Evolutionary conservation across 805 yeast species (phyloP).

Genomic region (Zygoascus flipseniorum): DNA sequence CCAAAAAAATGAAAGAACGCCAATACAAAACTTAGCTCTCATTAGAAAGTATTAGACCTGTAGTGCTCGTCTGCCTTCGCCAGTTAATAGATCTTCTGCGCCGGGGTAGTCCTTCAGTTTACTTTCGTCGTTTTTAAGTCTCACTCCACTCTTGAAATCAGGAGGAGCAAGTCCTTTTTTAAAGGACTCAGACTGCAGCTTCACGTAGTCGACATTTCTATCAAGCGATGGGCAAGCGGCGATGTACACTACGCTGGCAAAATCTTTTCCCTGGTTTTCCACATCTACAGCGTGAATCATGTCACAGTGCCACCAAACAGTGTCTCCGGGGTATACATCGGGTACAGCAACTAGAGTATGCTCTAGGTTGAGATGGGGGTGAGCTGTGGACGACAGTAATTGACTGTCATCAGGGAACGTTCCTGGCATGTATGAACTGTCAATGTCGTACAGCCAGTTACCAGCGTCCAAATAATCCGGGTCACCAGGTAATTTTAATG

Average conservation of each 20-base stretch:
- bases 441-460: slow-evolving; percentile 1
- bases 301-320: slow-evolving; percentile 40
- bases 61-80: neutral
- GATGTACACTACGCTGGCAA: slow-evolving; percentile 34
- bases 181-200: slow-evolving; percentile 20
- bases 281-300: slow-evolving; percentile 35
- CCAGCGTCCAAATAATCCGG: slow-evolving; percentile 1
- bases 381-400: slow-evolving; percentile 23
- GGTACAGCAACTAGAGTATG: slow-evolving; percentile 32
- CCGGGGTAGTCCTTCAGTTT: neutral
- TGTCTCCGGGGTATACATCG: slow-evolving; percentile 35
- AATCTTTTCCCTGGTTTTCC: slow-evolving; percentile 27
- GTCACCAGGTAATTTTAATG: slow-evolving; percentile 17
- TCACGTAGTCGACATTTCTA: slow-evolving; percentile 14
- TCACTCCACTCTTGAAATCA: neutral
- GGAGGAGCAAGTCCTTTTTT: slow-evolving; percentile 13
- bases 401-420: slow-evolving; percentile 29
- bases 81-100: neutral
- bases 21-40: too few relatives aligned
- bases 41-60: neutral
- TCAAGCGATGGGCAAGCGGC: slow-evolving; percentile 29
- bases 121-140: neutral
- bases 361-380: slow-evolving; percentile 31
- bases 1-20: too few relatives aligned
- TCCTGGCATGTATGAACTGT: slow-evolving; percentile 16